Evolutionary conservation across 192 early-diverging fungal species (phyloP).

Genomic region (Pilaira anomala): DNA sequence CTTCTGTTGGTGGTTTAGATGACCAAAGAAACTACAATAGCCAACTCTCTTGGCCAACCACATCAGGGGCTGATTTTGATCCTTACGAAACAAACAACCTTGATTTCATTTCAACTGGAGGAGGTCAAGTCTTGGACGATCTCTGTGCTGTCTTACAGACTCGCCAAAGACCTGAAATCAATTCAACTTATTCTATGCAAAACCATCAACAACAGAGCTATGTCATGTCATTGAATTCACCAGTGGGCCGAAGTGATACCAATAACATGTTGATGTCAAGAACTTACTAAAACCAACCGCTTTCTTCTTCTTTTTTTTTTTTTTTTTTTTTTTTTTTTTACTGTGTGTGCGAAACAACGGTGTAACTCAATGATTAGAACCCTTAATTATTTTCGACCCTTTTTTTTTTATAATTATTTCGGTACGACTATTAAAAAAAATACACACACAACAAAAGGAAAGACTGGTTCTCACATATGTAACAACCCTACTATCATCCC

Average conservation of each 20-base stretch:
- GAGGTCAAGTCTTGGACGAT: slow-evolving; percentile 24
- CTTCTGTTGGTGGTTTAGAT: not conserved
- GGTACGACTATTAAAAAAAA: slow-evolving; percentile 7
- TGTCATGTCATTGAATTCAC: too few relatives aligned
- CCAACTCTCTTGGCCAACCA: not conserved
- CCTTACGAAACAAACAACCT: slow-evolving; percentile 1
- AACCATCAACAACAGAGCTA: not conserved
- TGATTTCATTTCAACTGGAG: slow-evolving; percentile 18
- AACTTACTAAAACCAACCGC: not conserved
- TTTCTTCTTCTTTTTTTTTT: not conserved
- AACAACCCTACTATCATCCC: slow-evolving; percentile 1
- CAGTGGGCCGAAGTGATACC: too few relatives aligned
- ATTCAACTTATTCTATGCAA: slow-evolving; percentile 2
- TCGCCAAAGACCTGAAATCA: slow-evolving; percentile 31
- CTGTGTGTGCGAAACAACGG: too few relatives aligned
- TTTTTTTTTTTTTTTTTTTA: not conserved
- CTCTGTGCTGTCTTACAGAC: slow-evolving; percentile 22
- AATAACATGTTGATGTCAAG: slow-evolving; percentile 14
- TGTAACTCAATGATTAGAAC: too few relatives aligned
- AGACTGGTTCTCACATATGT: not conserved
- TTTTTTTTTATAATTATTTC: not conserved
- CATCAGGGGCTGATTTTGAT: slow-evolving; percentile 1
- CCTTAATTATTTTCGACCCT: not conserved
- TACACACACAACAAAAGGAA: not conserved
- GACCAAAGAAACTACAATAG: not conserved